Conservation (phyloP, 345 rosid genomes). For the Odontarrhena argentea region DNA sequence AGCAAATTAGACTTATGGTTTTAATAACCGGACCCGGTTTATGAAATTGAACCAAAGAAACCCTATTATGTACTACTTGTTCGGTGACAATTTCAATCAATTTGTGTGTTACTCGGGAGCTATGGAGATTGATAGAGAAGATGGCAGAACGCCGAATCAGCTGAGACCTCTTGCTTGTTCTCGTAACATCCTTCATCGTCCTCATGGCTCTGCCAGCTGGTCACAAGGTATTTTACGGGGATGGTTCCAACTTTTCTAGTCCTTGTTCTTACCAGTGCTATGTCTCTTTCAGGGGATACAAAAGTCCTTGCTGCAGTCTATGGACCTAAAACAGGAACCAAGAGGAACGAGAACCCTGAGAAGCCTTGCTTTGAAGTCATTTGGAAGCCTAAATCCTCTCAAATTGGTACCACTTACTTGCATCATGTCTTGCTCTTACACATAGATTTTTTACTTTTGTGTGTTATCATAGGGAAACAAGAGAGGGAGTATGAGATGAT, state of each 20-base stretch:
- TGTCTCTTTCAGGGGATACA: constrained; percentile 61
- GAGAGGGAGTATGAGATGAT: constrained; percentile 88
- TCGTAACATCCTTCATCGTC: constrained; percentile 74
- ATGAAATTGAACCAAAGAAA: constrained; percentile 25
- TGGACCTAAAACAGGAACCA: constrained; percentile 92
- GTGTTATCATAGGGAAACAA: constrained; percentile 53
- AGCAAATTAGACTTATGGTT: not conserved
- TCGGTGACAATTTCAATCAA: not conserved
- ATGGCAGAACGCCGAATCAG: constrained; percentile 68
- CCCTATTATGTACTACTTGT: constrained; percentile 5
- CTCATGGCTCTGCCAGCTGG: constrained; percentile 98
- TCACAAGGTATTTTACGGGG: constrained; percentile 60
- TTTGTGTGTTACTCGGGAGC: constrained; percentile 4
- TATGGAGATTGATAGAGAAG: constrained; percentile 70
- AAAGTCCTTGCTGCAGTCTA: constrained; percentile 87
- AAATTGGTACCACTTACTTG: constrained; percentile 53
- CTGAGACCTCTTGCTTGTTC: constrained; percentile 80
- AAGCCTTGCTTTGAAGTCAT: constrained; percentile 87
- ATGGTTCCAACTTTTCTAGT: too few species aligned
- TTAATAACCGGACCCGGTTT: not conserved
- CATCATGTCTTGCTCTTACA: not conserved
- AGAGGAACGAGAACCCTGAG: constrained; percentile 89
- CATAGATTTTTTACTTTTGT: not conserved
- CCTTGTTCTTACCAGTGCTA: not conserved
- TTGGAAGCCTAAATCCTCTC: constrained; percentile 95